Evolutionary conservation across 2,329 filamentous ascomycete genomes (phyloP).

Genomic region (Pestalotiopsis sp.): DNA sequence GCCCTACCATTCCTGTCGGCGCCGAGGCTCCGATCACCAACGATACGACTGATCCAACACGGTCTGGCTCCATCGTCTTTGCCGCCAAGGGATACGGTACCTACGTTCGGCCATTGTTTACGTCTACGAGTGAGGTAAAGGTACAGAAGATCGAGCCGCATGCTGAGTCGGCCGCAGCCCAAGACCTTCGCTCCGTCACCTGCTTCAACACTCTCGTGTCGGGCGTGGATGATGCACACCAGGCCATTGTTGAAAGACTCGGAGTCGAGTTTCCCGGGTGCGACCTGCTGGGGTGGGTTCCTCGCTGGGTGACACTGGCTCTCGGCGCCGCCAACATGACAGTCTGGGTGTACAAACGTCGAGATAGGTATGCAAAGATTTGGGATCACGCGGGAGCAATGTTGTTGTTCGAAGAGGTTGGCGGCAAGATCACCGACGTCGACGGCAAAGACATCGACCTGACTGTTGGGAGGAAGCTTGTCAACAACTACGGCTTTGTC

Average conservation of each 20-base stretch:
- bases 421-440: constrained; percentile 57
- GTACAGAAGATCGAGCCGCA: constrained; percentile 35
- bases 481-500: constrained; percentile 56
- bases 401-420: constrained; percentile 58
- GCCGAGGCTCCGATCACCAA: constrained; percentile 43
- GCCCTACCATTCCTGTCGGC: constrained; percentile 44
- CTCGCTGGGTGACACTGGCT: constrained; percentile 55
- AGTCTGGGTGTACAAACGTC: constrained; percentile 56
- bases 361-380: constrained; percentile 51
- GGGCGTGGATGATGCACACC: constrained; percentile 48
- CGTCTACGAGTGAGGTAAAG: constrained; percentile 19
- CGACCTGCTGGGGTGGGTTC: constrained; percentile 59
- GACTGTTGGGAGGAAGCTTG: constrained; percentile 48
- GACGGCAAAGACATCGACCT: constrained; percentile 53
- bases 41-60: constrained; percentile 41
- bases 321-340: constrained; percentile 55
- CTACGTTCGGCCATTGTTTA: constrained; percentile 43
- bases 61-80: constrained; percentile 51
- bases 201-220: constrained; percentile 49
- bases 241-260: constrained; percentile 42
- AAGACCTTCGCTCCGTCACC: constrained; percentile 45
- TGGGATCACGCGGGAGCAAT: constrained; percentile 65
- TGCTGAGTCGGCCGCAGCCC: constrained; percentile 22
- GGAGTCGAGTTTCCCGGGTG: constrained; percentile 46
- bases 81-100: constrained; percentile 51